phyloP scores from a whole-genome alignment of 371 early-diverging fungal genomes.

The Mycotypha africana region DNA sequence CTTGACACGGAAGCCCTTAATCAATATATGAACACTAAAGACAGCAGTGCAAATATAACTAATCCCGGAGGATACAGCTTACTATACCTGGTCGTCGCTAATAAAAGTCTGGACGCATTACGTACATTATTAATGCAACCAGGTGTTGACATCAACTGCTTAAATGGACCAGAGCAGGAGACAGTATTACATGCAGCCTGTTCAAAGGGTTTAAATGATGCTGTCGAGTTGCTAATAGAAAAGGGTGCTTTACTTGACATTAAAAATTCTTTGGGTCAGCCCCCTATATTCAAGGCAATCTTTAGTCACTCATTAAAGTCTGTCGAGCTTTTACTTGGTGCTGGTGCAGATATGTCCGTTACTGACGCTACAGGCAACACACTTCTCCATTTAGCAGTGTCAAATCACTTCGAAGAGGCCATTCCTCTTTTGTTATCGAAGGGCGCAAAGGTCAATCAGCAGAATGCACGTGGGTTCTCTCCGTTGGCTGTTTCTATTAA shows the following conservation, averaged over 20 bases:
- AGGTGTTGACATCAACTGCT: constrained; percentile 23
- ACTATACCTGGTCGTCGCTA: constrained; percentile 37
- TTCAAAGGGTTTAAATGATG: constrained; percentile 26
- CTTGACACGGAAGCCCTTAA: constrained; percentile 39
- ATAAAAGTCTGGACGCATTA: constrained; percentile 36
- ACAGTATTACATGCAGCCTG: constrained; percentile 39
- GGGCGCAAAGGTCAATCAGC: constrained; percentile 17
- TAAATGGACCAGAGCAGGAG: constrained; percentile 42
- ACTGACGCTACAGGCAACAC: constrained; percentile 64
- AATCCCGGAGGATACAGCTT: constrained; percentile 33
- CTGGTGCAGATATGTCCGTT: constrained; percentile 26
- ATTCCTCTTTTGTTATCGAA: constrained; percentile 19
- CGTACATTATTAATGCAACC: constrained; percentile 36
- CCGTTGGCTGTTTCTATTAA: constrained; percentile 42
- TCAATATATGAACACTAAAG: constrained; percentile 29
- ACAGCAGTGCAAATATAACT: constrained; percentile 10
- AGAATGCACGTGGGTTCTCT: constrained; percentile 31
- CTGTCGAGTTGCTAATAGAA: constrained; percentile 39
- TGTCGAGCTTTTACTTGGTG: constrained; percentile 29
- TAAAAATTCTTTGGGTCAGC: constrained; percentile 64
- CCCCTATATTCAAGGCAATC: constrained; percentile 42
- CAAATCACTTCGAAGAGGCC: constrained; percentile 22
- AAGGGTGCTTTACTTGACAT: constrained; percentile 41
- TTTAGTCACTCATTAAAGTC: constrained; percentile 25
- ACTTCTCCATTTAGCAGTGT: constrained; percentile 45